These are phyloP conservation scores for Lathyrus oleraceus DNA, from an alignment of 306 rosid species.

Conservation along the genomic window DNA sequence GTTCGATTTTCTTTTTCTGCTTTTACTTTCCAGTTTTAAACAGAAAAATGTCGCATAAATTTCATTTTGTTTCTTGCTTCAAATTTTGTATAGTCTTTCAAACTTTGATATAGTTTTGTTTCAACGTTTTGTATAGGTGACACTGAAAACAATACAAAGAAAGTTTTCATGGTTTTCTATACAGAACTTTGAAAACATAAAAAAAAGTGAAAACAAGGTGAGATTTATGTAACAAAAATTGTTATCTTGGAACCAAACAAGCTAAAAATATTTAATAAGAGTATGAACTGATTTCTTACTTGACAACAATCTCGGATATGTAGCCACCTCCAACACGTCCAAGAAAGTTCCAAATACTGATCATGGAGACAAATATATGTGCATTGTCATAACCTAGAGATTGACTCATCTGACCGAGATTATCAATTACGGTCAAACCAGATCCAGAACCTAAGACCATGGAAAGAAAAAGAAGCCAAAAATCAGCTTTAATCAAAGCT, in stretches of 20 bases:
- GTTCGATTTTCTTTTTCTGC: no score
- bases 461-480: slow-evolving; percentile 88
- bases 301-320: slow-evolving; percentile 82
- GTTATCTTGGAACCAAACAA: background rate
- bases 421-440: slow-evolving; percentile 88
- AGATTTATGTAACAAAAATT: background rate
- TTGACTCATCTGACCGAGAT: slow-evolving; percentile 85
- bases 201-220: no score
- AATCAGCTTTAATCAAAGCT: slow-evolving; percentile 89
- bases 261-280: background rate
- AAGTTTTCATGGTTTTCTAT: background rate
- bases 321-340: slow-evolving; percentile 95
- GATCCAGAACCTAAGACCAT: slow-evolving; percentile 88
- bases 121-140: background rate
- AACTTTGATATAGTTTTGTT: background rate
- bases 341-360: slow-evolving; percentile 97
- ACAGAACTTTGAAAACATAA: background rate
- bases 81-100: no score
- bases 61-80: no score
- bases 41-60: no score
- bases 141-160: background rate
- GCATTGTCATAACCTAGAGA: slow-evolving; percentile 68
- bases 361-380: slow-evolving; percentile 79
- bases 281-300: slow-evolving; percentile 47
- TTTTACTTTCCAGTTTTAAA: no score